Base-by-base conservation (phyloP, 768 basidiomycete species). In the Pisolithus orientalis region DNA sequence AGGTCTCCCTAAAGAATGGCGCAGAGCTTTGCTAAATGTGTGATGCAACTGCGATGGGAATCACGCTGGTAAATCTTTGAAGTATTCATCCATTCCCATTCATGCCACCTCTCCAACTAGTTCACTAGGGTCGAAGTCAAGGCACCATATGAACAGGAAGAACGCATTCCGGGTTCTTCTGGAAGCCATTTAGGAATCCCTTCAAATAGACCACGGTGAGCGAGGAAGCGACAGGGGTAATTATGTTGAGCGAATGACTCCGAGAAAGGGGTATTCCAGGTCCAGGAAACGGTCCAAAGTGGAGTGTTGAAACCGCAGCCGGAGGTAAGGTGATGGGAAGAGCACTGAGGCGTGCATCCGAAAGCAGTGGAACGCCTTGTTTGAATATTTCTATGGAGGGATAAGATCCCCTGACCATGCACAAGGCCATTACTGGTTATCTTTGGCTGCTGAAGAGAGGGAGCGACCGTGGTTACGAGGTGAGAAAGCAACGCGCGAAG, bases 261-360 rank as follows among this genome's bases (percentile, higher is more conserved):
- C 61, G 59, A 32, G 65, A 63, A 24, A 67, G 62, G 8, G 67
- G 65, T 2, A 57, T 53, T 2, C 54, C 63, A 28, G 59, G 59
- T 45, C 64, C 71, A 32, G 67, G 65, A 38, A 63, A 49, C 29
- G 65, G 70, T 55, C 70, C 70, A 17, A 71, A 62, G 51, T 72
- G 69, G 10, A 71, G 66, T 1, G 62, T 67, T 14, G 58, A 61
- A 39, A 67, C 57, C 44, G 58, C 32, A 6, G 64, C 56, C 24
- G 54, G 34, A 16, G 67, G 68, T 28, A 67, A 64, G 11, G 64
- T 62, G 55, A 69, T 64, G 24, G 66, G 64, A 48, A 71, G 58
- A 17, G 62, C 60, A 45, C 70, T 67, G 32, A 72, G 44, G 44
- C 70, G 70, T 39, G 60, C 50, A 49, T 69, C 67, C 39, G 47